Evolutionary conservation across 2,329 filamentous ascomycete genomes (phyloP).

Genomic region (Xylariaceae sp.): DNA sequence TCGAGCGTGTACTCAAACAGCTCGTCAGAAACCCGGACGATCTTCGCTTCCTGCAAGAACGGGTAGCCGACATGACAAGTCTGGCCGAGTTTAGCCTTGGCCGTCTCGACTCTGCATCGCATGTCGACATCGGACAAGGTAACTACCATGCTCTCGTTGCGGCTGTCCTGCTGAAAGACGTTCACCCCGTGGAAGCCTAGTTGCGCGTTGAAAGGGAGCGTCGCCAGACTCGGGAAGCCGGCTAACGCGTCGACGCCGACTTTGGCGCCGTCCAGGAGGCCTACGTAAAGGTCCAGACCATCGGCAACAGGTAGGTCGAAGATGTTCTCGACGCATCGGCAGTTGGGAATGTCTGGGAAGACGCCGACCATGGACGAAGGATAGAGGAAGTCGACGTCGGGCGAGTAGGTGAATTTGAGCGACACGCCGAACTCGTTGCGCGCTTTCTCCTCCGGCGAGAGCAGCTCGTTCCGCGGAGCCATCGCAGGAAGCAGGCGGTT

Average conservation of each 20-base stretch:
- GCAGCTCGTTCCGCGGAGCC: slow-evolving; percentile 70
- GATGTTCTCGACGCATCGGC: slow-evolving; percentile 90
- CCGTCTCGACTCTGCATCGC: slow-evolving; percentile 64
- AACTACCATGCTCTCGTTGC: slow-evolving; percentile 93
- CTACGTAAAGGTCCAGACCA: slow-evolving; percentile 77
- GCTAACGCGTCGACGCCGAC: slow-evolving; percentile 78
- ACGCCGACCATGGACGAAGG: slow-evolving; percentile 82
- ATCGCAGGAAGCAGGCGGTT: slow-evolving; percentile 78
- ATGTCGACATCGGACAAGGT: slow-evolving; percentile 71
- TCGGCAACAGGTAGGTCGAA: slow-evolving; percentile 93
- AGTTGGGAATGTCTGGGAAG: slow-evolving; percentile 82
- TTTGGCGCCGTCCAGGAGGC: slow-evolving; percentile 77
- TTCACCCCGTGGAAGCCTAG: slow-evolving; percentile 85
- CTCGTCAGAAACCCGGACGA: slow-evolving; percentile 85
- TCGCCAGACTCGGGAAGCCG: slow-evolving; percentile 87
- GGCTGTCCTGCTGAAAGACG: slow-evolving; percentile 92
- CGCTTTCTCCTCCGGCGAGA: slow-evolving; percentile 72
- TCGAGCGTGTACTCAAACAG: slow-evolving; percentile 80
- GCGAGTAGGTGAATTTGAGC: slow-evolving; percentile 84
- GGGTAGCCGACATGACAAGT: slow-evolving; percentile 90
- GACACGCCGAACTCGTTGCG: slow-evolving; percentile 90
- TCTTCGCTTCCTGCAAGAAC: slow-evolving; percentile 89
- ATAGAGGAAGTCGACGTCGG: slow-evolving; percentile 73
- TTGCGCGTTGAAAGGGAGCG: slow-evolving; percentile 73
- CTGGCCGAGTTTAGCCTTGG: slow-evolving; percentile 75